Conservation (phyloP, 1,139 yeast genomes). For the Geotrichum histeridarum region DNA sequence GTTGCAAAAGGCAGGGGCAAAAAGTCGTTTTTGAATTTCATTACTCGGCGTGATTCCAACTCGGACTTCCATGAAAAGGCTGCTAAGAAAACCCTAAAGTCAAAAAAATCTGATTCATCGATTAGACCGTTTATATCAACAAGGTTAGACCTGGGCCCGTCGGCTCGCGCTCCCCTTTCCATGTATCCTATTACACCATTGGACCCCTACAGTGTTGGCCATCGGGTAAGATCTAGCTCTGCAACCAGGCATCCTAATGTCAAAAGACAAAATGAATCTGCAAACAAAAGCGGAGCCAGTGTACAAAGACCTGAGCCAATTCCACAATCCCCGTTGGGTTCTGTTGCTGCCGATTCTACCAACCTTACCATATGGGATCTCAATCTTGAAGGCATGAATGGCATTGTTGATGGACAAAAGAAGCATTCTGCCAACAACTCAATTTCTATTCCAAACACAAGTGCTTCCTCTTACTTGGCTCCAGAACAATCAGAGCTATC, state of each 20-base stretch:
- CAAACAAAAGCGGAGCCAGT: not conserved
- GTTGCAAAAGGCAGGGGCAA: constrained; percentile 19
- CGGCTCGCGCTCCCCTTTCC: too few species aligned
- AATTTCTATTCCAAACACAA: not conserved
- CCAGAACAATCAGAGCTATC: not conserved
- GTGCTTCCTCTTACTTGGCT: not conserved
- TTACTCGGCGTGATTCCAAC: constrained; percentile 28
- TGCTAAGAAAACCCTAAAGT: constrained; percentile 17
- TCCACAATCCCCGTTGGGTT: not conserved
- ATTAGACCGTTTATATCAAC: not conserved
- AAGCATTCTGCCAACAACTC: constrained; percentile 11
- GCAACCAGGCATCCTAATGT: not conserved
- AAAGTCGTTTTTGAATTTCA: constrained; percentile 27
- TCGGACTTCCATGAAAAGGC: constrained; percentile 22
- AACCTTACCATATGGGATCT: constrained; percentile 13
- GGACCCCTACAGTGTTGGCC: not conserved
- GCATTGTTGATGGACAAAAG: constrained; percentile 16
- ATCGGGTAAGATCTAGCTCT: constrained; percentile 3
- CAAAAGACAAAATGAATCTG: not conserved
- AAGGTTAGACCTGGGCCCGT: not conserved
- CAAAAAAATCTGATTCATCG: constrained; percentile 17
- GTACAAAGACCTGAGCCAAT: not conserved
- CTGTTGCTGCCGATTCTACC: not conserved
- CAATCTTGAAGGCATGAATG: constrained; percentile 18
- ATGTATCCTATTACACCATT: not conserved